Evolutionary conservation across 768 basidiomycete genomes (phyloP), one percentile per base, ranked within the genome.

Genomic region (Suillus hirtellus): DNA sequence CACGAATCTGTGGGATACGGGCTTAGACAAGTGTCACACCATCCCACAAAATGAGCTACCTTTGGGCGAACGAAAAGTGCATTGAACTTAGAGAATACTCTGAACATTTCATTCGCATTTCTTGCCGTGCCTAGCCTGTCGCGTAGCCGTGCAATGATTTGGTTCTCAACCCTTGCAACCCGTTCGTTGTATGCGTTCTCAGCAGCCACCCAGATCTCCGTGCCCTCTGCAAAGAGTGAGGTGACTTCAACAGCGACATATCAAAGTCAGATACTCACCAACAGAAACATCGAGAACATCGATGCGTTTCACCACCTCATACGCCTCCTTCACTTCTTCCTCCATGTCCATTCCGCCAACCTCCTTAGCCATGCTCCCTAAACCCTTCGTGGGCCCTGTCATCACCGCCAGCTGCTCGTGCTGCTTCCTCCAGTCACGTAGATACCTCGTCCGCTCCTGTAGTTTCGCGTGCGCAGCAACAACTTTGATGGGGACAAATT

Each of bases 71-170:
- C 96, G 72, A 99, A 97, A 42, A 99, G 77, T 0, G 95, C 93
- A 73, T 99, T 99, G 81, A 98, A 99, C 77, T 96, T 96, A 19
- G 94, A 96, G 77, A 99, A 99, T 52, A 99, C 96, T 59, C 96
- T 85, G 79, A 99, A 99, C 97, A 99, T 99, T 78, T 99, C 97
- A 74, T 97, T 96, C 17, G 97, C 96, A 74, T 98, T 99, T 38
- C 95, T 81, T 27, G 97, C 97, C 17, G 95, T 96, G 15, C 95
- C 97, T 12, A 99, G 82, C 63, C 93, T 83, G 76, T 98, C 96
- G 31, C 96, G 84, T 54, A 99, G 76, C 40, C 93, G 83, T 17
- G 96, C 91, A 74, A 99, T 99, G 72, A 99, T 99, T 75, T 98
- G 96, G 77, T 98, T 98, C 79, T 99, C 97, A 21, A 99, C 96